A percentile compares a stretch with the other conserved stretches of the same genome.
phyloP scores from a whole-genome alignment of 371 early-diverging fungal species.

The Mucor velutinosus region DNA sequence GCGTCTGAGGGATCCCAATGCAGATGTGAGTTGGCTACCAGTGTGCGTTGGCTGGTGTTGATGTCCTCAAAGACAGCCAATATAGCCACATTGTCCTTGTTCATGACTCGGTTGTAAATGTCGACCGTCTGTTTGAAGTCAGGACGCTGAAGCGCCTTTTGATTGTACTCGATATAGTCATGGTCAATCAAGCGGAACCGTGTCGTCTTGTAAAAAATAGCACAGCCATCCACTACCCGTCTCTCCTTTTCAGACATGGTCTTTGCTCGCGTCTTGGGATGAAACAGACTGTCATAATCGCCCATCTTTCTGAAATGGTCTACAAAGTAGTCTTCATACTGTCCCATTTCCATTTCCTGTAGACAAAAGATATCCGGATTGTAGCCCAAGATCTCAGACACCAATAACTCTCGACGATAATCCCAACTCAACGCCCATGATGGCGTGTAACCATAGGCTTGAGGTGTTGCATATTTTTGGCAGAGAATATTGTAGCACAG shows the following conservation, averaged over 20 bases:
- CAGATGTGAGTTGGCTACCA: slow-evolving; percentile 93
- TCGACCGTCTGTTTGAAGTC: slow-evolving; percentile 91
- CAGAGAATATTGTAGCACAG: slow-evolving; percentile 96
- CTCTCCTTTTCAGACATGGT: slow-evolving; percentile 93
- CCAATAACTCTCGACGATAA: slow-evolving; percentile 89
- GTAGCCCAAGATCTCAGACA: slow-evolving; percentile 87
- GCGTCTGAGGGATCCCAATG: slow-evolving; percentile 94
- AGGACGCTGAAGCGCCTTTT: slow-evolving; percentile 84
- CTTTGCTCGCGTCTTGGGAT: slow-evolving; percentile 92
- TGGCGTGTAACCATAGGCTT: slow-evolving; percentile 95
- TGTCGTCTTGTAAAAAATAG: slow-evolving; percentile 90
- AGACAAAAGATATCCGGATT: slow-evolving; percentile 95
- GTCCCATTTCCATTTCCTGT: slow-evolving; percentile 87
- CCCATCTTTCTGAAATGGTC: slow-evolving; percentile 74
- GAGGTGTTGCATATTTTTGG: slow-evolving; percentile 88
- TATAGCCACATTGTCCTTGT: slow-evolving; percentile 97
- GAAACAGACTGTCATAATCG: slow-evolving; percentile 93
- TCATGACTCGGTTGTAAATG: slow-evolving; percentile 94
- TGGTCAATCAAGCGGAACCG: slow-evolving; percentile 69
- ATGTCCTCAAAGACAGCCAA: slow-evolving; percentile 85
- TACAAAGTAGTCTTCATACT: slow-evolving; percentile 85
- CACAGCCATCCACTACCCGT: slow-evolving; percentile 95
- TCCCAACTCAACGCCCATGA: slow-evolving; percentile 97
- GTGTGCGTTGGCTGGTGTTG: slow-evolving; percentile 66
- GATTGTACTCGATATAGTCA: slow-evolving; percentile 90